Evolutionary conservation across 352 stramenopile species (phyloP).

Genomic region (Phytopythium helicoides): DNA sequence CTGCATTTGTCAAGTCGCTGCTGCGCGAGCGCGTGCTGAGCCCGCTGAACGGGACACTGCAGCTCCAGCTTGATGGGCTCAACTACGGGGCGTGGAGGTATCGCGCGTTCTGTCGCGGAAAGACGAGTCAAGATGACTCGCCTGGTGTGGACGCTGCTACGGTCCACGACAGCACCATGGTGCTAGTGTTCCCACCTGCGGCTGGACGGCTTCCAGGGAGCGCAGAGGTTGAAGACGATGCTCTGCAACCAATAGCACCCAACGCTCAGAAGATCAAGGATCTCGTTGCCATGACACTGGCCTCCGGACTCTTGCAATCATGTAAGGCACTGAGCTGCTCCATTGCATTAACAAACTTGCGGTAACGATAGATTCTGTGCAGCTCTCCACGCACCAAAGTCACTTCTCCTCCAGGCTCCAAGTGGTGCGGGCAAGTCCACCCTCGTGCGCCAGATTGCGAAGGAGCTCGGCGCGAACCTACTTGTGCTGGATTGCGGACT

Average conservation of each 20-base stretch:
- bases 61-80: constrained; percentile 45
- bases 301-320: no score
- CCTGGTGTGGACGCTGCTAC: constrained; percentile 38
- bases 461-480: constrained; percentile 47
- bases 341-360: no score
- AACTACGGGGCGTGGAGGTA: constrained; percentile 64
- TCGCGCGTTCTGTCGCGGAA: constrained; percentile 39
- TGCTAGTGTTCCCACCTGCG: constrained; percentile 52
- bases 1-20: constrained; percentile 52
- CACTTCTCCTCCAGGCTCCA: constrained; percentile 58
- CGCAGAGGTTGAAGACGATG: neutral
- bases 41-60: constrained; percentile 20
- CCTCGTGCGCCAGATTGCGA: constrained; percentile 48
- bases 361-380: no score
- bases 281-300: constrained; percentile 37
- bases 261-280: constrained; percentile 40
- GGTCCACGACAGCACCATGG: constrained; percentile 57
- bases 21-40: constrained; percentile 41
- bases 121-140: neutral
- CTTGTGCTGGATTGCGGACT: constrained; percentile 63
- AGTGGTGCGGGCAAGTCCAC: constrained; percentile 77
- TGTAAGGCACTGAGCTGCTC: no score
- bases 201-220: neutral
- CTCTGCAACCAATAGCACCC: constrained; percentile 28
- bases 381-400: constrained; percentile 26